Base-by-base conservation (phyloP, 2,329 filamentous ascomycete genomes). In the Tolypocladium ophioglossoides region DNA sequence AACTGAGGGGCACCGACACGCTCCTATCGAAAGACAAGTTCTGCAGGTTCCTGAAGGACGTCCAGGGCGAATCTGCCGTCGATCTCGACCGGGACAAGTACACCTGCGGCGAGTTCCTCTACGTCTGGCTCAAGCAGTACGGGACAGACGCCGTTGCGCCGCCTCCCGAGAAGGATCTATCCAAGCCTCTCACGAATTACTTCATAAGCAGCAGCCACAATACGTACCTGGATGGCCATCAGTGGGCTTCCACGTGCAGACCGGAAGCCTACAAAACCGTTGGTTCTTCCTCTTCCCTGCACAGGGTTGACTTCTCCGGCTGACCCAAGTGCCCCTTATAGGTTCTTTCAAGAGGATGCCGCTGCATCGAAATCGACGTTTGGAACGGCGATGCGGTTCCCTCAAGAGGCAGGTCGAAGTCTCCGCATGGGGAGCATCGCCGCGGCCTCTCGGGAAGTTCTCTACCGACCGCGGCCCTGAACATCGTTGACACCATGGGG, bases 131-230 rank as follows among this genome's bases (percentile, higher is more conserved):
- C 59, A 66, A 69, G 44, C 59, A 66, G 8, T 76, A 73, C 50
- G 70, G 70, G 34, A 72, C 73, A 63, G 67, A 74, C 35, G 78
- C 78, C 4, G 61, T 71, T 22, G 69, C 64, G 58, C 74, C 75
- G n/a, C 66, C 71, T 24, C 67, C 72, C 34, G 63, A 71, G 58
- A 75, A 81, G 55, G 85, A 91, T 64, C 67, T 83, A 35, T 79
- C 78, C 0, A 81, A 79, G 52, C 87, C 89, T 4, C 77, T 95
- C 55, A 89, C 86, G 49, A 90, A 95, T 66, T 96, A 96, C 73
- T 96, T 90, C 69, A 91, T 96, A 67, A 95, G 86, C 58, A 95
- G 89, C 61, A 96, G 90, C 65, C 91, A 96, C 74, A 96, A 96
- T 67, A 96, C 91, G 0, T 96, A 96, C 68, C 75, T 96, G 44